A percentile compares a stretch with the other conserved stretches of the same genome.
Conservation (phyloP, 805 yeast genomes). For the Cyberlindnera lachancei region DNA sequence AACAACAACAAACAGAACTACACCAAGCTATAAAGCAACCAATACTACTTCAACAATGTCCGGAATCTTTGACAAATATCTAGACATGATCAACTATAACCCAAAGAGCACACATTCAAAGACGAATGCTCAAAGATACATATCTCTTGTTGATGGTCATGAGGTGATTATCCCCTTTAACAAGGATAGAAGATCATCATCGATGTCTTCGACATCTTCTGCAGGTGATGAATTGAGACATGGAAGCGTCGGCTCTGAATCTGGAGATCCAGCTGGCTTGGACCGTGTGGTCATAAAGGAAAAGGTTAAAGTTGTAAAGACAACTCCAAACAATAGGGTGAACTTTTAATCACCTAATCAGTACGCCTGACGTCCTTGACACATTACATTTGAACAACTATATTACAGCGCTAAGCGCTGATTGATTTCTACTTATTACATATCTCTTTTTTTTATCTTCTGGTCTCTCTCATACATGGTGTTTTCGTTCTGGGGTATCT, state of each 20-base stretch:
- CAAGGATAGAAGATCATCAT: constrained; percentile 18
- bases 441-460: too few species aligned
- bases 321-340: constrained; percentile 18
- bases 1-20: too few species aligned
- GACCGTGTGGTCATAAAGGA: constrained; percentile 3
- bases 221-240: constrained; percentile 6
- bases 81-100: constrained; percentile 18
- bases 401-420: too few species aligned
- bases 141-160: constrained; percentile 11
- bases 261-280: constrained; percentile 4
- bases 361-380: too few species aligned
- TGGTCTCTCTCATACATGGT: too few species aligned
- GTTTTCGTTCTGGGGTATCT: too few species aligned
- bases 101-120: constrained; percentile 14
- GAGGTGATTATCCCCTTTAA: constrained; percentile 15
- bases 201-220: constrained; percentile 5
- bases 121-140: constrained; percentile 14
- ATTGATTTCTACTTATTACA: too few species aligned
- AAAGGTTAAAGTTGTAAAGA: constrained; percentile 7
- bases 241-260: constrained; percentile 1
- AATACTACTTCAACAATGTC: constrained; percentile 18
- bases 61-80: constrained; percentile 24
- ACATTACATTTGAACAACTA: too few species aligned
- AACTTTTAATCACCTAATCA: constrained; percentile 15
- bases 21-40: background rate